These are phyloP conservation scores for Trichosporon asahii DNA, from an alignment of 1,284 basidiomycete species.

Conservation along the genomic window DNA sequence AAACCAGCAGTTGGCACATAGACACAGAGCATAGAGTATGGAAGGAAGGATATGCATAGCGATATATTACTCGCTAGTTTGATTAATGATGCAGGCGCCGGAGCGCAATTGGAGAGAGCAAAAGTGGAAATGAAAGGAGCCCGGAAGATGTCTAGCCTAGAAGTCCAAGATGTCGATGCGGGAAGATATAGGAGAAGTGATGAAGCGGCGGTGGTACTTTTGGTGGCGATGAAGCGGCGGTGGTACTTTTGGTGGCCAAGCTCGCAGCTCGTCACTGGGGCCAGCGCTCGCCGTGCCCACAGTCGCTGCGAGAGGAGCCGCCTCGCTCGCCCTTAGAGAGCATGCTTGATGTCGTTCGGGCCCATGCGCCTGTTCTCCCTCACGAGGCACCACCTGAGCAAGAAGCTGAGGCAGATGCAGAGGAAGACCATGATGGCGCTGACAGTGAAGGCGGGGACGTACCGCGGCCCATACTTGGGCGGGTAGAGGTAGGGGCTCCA, in stretches of 20 bases:
- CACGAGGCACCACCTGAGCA: conserved; percentile 33
- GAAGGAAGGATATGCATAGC: background rate
- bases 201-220: background rate
- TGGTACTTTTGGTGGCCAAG: background rate
- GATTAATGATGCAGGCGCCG: background rate
- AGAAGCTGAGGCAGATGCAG: conserved; percentile 26
- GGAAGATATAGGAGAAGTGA: background rate
- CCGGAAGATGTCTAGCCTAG: background rate
- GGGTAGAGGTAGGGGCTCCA: conserved; percentile 42
- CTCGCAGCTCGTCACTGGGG: background rate
- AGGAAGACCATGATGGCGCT: conserved; percentile 36
- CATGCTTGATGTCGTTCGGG: conserved; percentile 5
- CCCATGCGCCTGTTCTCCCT: conserved; percentile 13
- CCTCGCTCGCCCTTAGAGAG: background rate
- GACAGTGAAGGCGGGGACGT: conserved; percentile 35
- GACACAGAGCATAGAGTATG: background rate
- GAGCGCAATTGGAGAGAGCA: background rate
- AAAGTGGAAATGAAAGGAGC: background rate
- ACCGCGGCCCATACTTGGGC: conserved; percentile 29
- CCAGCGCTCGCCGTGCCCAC: too few species aligned
- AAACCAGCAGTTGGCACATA: background rate
- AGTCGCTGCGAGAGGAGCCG: too few species aligned
- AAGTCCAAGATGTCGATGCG: background rate
- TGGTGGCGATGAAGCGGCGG: background rate
- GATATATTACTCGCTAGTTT: background rate